Evolutionary conservation across 1,284 basidiomycete species (phyloP).

Genomic region (Cerioporus squamosus): DNA sequence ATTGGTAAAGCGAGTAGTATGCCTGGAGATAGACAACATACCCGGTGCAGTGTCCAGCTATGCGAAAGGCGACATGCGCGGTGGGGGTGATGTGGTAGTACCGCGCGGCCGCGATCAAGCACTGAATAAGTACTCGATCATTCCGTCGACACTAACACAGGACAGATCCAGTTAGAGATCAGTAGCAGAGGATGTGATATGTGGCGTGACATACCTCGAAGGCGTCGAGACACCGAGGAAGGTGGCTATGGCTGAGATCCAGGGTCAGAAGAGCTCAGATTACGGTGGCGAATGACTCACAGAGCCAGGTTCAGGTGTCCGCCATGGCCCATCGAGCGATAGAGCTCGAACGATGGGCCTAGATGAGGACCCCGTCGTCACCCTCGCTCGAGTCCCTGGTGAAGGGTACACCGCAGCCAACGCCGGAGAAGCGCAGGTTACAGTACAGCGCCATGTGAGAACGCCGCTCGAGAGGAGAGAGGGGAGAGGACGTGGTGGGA

Average conservation of each 20-base stretch:
- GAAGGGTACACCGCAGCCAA: background rate
- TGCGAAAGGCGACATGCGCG: background rate
- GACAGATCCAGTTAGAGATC: background rate
- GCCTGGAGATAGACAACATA: background rate
- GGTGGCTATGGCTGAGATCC: too few relatives aligned
- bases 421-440: too few relatives aligned
- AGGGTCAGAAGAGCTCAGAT: too few relatives aligned
- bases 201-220: too few relatives aligned
- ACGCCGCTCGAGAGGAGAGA: background rate
- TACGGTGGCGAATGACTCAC: background rate
- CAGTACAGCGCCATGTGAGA: background rate
- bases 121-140: background rate
- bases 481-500: constrained; percentile 5
- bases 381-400: background rate
- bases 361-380: too few relatives aligned
- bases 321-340: background rate
- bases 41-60: background rate
- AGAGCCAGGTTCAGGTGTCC: background rate
- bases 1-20: background rate
- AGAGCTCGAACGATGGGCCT: too few relatives aligned
- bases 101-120: background rate
- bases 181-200: too few relatives aligned
- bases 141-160: background rate
- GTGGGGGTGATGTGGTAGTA: background rate
- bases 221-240: too few relatives aligned